Conservation (phyloP, 192 early-diverging fungal species). For the Umbelopsis sp. region DNA sequence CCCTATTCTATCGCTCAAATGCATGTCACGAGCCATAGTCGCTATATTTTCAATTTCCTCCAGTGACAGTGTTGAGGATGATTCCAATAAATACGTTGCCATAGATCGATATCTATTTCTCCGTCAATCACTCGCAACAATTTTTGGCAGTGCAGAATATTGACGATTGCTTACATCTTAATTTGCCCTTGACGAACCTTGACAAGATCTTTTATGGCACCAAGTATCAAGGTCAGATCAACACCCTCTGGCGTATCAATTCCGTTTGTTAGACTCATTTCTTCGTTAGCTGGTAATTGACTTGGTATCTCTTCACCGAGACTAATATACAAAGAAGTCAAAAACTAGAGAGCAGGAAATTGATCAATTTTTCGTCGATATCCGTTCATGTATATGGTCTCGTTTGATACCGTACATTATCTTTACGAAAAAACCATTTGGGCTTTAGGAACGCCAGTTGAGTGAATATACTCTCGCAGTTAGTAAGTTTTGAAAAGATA, state of each 20-base stretch:
- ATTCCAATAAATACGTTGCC: slow-evolving; percentile 38
- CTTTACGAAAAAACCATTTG: slow-evolving; percentile 39
- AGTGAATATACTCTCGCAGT: slow-evolving; percentile 35
- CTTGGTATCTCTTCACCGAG: slow-evolving; percentile 20
- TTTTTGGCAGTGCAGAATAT: neutral
- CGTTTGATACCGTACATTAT: slow-evolving; percentile 26
- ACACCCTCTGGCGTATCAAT: neutral
- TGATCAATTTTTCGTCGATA: neutral
- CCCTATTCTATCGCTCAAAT: slow-evolving; percentile 17
- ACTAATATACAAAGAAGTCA: slow-evolving; percentile 23
- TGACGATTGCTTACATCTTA: slow-evolving; percentile 25
- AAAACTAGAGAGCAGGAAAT: neutral
- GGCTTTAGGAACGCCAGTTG: slow-evolving; percentile 36
- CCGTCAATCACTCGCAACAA: neutral
- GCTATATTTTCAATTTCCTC: slow-evolving; percentile 31
- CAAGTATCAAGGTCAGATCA: neutral
- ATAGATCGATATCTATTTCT: slow-evolving; percentile 40
- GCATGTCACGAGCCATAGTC: slow-evolving; percentile 6
- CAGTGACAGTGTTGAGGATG: slow-evolving; percentile 28
- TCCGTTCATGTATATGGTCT: neutral
- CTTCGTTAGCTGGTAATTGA: slow-evolving; percentile 4
- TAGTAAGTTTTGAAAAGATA: slow-evolving; percentile 30
- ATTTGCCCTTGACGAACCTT: slow-evolving; percentile 30
- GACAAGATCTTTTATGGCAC: slow-evolving; percentile 24
- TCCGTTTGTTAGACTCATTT: neutral